phyloP scores from a whole-genome alignment of 352 stramenopile species.

The Pythium utonaiense region DNA sequence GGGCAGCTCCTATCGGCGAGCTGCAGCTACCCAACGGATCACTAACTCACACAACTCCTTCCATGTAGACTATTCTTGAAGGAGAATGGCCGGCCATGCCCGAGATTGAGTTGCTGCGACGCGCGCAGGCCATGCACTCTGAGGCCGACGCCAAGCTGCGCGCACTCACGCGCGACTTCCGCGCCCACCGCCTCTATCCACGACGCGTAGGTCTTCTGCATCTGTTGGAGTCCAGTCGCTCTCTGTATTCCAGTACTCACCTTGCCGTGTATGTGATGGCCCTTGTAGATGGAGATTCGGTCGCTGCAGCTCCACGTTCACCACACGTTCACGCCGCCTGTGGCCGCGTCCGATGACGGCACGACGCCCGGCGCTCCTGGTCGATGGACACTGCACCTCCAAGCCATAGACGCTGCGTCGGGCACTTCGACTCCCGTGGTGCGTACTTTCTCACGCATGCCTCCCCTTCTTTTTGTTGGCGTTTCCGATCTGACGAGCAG shows the following conservation, averaged over 20 bases:
- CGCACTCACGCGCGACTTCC: conserved; percentile 49
- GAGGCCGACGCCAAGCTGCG: conserved; percentile 44
- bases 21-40: neutral
- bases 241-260: no score
- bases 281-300: conserved; percentile 45
- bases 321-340: conserved; percentile 54
- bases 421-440: conserved; percentile 38
- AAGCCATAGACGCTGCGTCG: conserved; percentile 38
- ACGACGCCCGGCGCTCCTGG: conserved; percentile 29
- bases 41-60: neutral
- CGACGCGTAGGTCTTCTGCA: neutral
- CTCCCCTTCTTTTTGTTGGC: neutral
- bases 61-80: conserved; percentile 41
- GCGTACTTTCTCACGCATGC: conserved; percentile 7
- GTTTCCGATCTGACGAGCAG: neutral
- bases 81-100: conserved; percentile 49
- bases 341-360: conserved; percentile 29
- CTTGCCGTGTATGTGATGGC: neutral
- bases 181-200: conserved; percentile 58
- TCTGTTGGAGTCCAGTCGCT: neutral
- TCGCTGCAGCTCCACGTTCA: conserved; percentile 53
- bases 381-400: conserved; percentile 63
- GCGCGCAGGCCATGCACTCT: conserved; percentile 37
- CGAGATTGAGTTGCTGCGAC: conserved; percentile 54
- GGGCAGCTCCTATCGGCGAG: neutral